Base-by-base conservation (phyloP, 2,329 filamentous ascomycete species). In the Cordyceps tenuipes region DNA sequence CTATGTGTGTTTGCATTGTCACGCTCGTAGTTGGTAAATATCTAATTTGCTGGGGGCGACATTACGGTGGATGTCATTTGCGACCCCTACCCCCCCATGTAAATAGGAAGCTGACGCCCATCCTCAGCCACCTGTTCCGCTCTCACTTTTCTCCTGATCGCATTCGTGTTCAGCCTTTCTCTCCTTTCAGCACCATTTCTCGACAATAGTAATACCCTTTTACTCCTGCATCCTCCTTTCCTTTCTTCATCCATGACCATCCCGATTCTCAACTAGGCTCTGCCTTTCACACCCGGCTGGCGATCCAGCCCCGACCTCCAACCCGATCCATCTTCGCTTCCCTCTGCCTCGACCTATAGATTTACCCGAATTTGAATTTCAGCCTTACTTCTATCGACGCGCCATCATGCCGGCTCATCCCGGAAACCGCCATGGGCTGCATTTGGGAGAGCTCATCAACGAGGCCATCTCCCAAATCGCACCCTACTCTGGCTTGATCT, bases 401-500 rank as follows among this genome's bases (percentile, higher is more conserved):
- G 19, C n/a, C 36, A 46, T 12, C 3, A 58, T 58, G 56, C 3
- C 46, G 1, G 48, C 23, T 15, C 56, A 44, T 50, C 47, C 36
- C 26, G 41, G 19, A 12, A 29, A 29, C 12, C 50, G 57, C 47
- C n/a, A 48, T 44, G 53, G 58, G 19, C 19, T 60, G 9, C 59
- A 60, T 17, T 12, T 60, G 7, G 59, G 59, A 5, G 51, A 60
- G 39, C 60, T 60, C 47, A 59, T 53, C 51, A 55, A 55, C 50
- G 53, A 46, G 31, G 52, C 52, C 21, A 48, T 60, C 21, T 51
- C 53, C 23, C 36, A 39, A 43, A n/a, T 43, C 6, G 61, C 63
- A 10, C 52, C 52, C 3, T 61, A 58, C 41, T 61, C 62, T 4
- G 59, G 52, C 23, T 23, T 58, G 21, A 64, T 62, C 51, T 44